Conservation (phyloP, 345 rosid genomes). For the Linum tenue region DNA sequence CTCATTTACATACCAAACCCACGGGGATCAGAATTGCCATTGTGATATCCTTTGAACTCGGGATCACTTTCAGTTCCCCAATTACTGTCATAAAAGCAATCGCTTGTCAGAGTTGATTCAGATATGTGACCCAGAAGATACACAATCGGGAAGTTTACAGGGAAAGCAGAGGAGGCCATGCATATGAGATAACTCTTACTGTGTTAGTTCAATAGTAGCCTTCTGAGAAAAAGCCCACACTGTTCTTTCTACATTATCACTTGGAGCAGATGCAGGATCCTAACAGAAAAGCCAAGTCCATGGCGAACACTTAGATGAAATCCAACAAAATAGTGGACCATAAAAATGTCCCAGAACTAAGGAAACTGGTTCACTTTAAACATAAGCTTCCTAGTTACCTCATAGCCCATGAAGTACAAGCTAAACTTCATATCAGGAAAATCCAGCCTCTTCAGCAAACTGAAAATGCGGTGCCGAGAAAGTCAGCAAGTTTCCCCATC, state of each 20-base stretch:
- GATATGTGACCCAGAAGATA: neutral
- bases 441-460: constrained; percentile 84
- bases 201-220: constrained; percentile 86
- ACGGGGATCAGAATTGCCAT: constrained; percentile 84
- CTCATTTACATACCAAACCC: constrained; percentile 60
- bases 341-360: too few relatives aligned
- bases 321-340: neutral
- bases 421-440: constrained; percentile 86
- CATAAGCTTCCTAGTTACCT: constrained; percentile 33
- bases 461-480: constrained; percentile 14
- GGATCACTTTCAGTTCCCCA: constrained; percentile 96
- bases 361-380: neutral
- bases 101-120: constrained; percentile 12
- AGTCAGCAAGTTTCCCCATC: too few relatives aligned
- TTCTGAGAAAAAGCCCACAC: constrained; percentile 71
- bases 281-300: constrained; percentile 9
- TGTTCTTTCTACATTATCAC: constrained; percentile 61
- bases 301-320: neutral
- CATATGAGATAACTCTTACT: constrained; percentile 33
- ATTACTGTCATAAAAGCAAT: constrained; percentile 41
- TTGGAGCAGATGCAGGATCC: constrained; percentile 71
- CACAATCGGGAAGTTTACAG: neutral
- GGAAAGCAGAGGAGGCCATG: neutral
- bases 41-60: constrained; percentile 87
- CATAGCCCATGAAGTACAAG: constrained; percentile 81